phyloP scores from a whole-genome alignment of 495 filamentous ascomycete species.

The Neurospora sp. region DNA sequence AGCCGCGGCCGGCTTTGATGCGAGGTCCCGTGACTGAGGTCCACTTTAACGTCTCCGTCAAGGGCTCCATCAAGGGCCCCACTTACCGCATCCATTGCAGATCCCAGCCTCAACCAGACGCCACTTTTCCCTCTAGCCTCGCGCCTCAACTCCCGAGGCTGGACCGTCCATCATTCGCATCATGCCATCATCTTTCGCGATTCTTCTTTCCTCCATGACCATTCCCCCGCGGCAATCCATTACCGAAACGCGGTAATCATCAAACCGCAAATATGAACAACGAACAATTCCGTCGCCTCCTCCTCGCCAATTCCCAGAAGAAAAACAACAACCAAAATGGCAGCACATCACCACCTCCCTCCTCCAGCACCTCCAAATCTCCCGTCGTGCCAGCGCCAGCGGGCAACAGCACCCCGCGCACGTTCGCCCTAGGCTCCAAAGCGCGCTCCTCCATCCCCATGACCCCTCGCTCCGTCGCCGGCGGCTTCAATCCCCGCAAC shows the following conservation, averaged over 20 bases:
- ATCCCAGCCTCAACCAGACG: neutral
- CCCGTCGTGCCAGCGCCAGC: neutral
- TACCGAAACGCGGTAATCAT: neutral
- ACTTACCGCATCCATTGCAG: neutral
- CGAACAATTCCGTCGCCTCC: slow-evolving; percentile 84
- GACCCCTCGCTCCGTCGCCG: slow-evolving; percentile 68
- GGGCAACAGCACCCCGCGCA: slow-evolving; percentile 15
- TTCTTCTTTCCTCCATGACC: neutral
- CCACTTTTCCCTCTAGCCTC: neutral
- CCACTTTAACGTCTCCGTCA: neutral
- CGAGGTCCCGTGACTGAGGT: neutral
- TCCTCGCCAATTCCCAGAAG: slow-evolving; percentile 43
- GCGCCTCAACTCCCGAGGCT: neutral
- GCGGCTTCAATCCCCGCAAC: slow-evolving; percentile 28
- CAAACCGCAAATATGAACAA: slow-evolving; percentile 65
- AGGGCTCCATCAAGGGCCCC: neutral
- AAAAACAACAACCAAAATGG: slow-evolving; percentile 26
- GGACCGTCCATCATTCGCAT: neutral
- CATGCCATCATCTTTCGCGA: neutral
- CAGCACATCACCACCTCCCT: slow-evolving; percentile 16
- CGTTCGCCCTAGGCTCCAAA: slow-evolving; percentile 47
- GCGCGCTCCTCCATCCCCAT: slow-evolving; percentile 72
- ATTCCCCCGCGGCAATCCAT: neutral
- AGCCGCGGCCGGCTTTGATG: neutral
- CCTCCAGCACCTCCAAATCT: slow-evolving; percentile 14